phyloP scores from a whole-genome alignment of 1,284 basidiomycete species.

The Apiotrichum gracile region DNA sequence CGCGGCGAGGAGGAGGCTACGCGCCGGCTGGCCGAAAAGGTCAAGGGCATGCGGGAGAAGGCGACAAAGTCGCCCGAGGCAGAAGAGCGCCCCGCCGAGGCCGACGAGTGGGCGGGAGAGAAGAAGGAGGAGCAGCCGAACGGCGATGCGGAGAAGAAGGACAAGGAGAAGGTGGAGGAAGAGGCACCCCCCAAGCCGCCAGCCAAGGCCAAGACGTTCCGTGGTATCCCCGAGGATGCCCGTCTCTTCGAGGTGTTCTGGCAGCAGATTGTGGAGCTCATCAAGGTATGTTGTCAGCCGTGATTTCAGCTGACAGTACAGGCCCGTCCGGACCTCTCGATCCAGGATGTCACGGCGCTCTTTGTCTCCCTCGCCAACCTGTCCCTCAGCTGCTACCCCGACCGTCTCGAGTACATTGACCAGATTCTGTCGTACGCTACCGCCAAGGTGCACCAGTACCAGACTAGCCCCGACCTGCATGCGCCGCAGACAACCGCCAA shows the following conservation, averaged over 20 bases:
- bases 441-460: slow-evolving; percentile 74
- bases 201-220: slow-evolving; percentile 53
- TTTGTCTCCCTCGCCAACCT: slow-evolving; percentile 88
- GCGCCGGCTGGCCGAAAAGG: slow-evolving; percentile 72
- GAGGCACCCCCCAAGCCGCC: slow-evolving; percentile 26
- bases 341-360: slow-evolving; percentile 90
- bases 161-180: slow-evolving; percentile 15
- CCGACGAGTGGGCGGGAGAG: slow-evolving; percentile 27
- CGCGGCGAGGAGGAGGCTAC: slow-evolving; percentile 85
- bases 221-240: slow-evolving; percentile 87
- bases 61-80: slow-evolving; percentile 14
- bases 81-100: slow-evolving; percentile 31
- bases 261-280: slow-evolving; percentile 94
- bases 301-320: slow-evolving; percentile 38
- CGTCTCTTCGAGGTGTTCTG: slow-evolving; percentile 94
- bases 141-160: neutral
- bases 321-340: slow-evolving; percentile 89
- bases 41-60: slow-evolving; percentile 55
- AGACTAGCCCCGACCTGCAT: slow-evolving; percentile 78
- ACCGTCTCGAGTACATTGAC: slow-evolving; percentile 88
- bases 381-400: slow-evolving; percentile 89
- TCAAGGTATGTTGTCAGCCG: slow-evolving; percentile 62
- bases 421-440: slow-evolving; percentile 83
- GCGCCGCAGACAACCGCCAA: slow-evolving; percentile 77
- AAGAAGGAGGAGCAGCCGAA: neutral